These are phyloP conservation scores for Torrubiella hemipterigena DNA, from an alignment of 2,329 filamentous ascomycete genomes.

Conservation along the genomic window DNA sequence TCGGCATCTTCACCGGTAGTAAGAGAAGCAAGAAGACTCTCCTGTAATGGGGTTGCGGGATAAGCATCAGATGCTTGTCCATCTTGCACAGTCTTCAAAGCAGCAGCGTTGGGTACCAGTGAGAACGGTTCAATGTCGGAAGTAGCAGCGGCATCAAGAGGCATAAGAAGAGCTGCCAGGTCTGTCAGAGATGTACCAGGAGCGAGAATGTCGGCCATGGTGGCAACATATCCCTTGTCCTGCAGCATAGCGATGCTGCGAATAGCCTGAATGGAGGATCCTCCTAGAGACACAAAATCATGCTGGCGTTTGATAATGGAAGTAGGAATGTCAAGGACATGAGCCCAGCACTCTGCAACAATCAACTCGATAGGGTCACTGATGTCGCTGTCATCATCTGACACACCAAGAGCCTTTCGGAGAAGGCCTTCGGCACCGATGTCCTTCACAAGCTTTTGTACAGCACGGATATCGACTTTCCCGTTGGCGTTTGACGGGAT, in stretches of 20 bases:
- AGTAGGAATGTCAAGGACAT: constrained; percentile 6
- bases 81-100: neutral
- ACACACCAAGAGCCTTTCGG: neutral
- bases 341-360: constrained; percentile 6
- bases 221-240: neutral
- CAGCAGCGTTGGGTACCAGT: neutral
- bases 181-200: neutral
- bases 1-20: constrained; percentile 1
- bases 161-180: neutral
- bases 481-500: constrained; percentile 13
- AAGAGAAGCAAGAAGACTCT: constrained; percentile 7
- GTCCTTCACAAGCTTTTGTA: neutral
- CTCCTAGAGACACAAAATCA: constrained; percentile 9
- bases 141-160: neutral
- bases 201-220: neutral
- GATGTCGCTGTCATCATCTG: neutral
- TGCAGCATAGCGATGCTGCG: constrained; percentile 4
- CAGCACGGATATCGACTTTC: constrained; percentile 9
- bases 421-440: neutral
- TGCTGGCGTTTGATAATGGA: constrained; percentile 4
- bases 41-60: constrained; percentile 13
- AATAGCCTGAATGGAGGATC: constrained; percentile 11
- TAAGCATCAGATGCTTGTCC: constrained; percentile 9
- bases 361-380: constrained; percentile 2
- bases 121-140: constrained; percentile 5